Conservation (phyloP, 2,329 filamentous ascomycete species). For the Colletotrichum kahawae region DNA sequence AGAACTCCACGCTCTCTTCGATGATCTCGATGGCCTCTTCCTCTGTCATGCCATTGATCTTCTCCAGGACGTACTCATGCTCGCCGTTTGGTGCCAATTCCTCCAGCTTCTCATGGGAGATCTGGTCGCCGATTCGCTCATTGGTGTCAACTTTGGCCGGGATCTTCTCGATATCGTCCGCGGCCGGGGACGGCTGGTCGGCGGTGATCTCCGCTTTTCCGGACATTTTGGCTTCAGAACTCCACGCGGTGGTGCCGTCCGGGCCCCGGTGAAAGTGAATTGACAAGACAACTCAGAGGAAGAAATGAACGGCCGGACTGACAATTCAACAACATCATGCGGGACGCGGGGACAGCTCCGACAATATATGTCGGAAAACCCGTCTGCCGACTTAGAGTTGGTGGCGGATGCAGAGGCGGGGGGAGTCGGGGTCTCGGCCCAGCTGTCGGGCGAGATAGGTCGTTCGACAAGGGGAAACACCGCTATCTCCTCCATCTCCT, state of each 20-base stretch:
- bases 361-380: not conserved
- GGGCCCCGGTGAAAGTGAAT: not conserved
- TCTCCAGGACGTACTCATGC: conserved; percentile 44
- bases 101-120: conserved; percentile 42
- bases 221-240: conserved; percentile 1
- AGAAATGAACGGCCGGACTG: not conserved
- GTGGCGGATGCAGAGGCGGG: conserved; percentile 10
- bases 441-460: conserved; percentile 13
- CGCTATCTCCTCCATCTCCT: not conserved
- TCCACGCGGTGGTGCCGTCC: not conserved
- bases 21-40: conserved; percentile 47
- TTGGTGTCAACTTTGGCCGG: not conserved
- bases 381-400: not conserved
- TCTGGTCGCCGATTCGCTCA: conserved; percentile 36
- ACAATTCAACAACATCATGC: too few relatives aligned
- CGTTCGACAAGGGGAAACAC: not conserved
- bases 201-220: conserved; percentile 13
- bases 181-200: not conserved
- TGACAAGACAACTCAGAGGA: not conserved
- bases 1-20: conserved; percentile 40
- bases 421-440: conserved; percentile 11
- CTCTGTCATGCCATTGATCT: conserved; percentile 46
- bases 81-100: conserved; percentile 48
- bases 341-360: not conserved
- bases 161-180: conserved; percentile 16